A percentile compares a stretch with the other conserved stretches of the same genome.
Evolutionary conservation across 192 early-diverging fungal species (phyloP).

Genomic region (Coemansia sp.): DNA sequence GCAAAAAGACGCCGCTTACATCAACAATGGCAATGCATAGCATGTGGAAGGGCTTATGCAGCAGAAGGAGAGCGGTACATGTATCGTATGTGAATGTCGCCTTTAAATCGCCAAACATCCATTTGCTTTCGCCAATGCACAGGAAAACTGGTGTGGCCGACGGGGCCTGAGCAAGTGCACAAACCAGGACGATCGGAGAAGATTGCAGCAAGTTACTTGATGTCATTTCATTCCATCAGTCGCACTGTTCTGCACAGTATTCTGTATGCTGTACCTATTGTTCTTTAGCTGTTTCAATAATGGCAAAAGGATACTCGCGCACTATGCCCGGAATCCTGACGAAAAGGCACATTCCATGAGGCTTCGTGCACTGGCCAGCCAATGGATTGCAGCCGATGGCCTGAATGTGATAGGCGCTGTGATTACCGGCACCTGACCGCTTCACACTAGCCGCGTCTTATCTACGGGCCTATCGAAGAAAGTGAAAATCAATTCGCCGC

Average conservation of each 20-base stretch:
- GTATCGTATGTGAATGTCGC: neutral
- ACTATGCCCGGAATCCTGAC: neutral
- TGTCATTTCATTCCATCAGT: too few relatives aligned
- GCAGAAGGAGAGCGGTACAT: neutral
- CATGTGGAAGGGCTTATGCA: too few relatives aligned
- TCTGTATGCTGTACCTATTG: too few relatives aligned
- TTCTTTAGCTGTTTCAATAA: too few relatives aligned
- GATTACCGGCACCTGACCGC: neutral
- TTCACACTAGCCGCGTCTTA: neutral
- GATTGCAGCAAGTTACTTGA: neutral
- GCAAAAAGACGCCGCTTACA: too few relatives aligned
- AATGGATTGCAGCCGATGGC: constrained; percentile 12
- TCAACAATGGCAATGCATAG: too few relatives aligned
- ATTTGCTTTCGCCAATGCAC: neutral
- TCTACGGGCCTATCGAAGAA: too few relatives aligned
- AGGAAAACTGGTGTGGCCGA: neutral
- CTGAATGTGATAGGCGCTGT: neutral
- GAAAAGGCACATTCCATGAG: neutral
- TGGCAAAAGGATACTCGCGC: too few relatives aligned
- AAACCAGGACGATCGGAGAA: neutral
- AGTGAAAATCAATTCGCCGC: constrained; percentile 8
- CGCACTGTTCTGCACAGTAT: too few relatives aligned
- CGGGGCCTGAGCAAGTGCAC: too few relatives aligned
- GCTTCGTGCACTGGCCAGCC: neutral
- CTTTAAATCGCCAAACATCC: neutral